These are phyloP conservation scores for Huiozyma sinensis DNA, from an alignment of 805 yeast genomes.

Conservation along the genomic window DNA sequence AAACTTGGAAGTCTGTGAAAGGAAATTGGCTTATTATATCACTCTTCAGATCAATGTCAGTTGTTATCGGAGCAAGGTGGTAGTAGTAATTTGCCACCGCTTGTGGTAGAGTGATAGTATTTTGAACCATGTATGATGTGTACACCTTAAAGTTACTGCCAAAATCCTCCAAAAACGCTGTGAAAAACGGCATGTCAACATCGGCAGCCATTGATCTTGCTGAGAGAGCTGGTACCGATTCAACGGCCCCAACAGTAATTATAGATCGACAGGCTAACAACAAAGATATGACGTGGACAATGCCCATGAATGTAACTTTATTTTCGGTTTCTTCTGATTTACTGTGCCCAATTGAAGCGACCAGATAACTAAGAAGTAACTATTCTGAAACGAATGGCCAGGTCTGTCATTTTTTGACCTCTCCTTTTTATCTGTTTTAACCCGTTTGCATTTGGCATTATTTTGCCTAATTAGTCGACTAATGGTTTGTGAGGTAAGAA, in stretches of 20 bases:
- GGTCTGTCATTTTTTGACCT: no score
- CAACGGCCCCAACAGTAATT: no score
- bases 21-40: constrained; percentile 28
- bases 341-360: no score
- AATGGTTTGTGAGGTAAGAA: no score
- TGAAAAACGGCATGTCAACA: constrained; percentile 24
- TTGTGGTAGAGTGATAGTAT: constrained; percentile 28
- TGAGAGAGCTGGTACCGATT: neutral
- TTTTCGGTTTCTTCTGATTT: no score
- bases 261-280: no score
- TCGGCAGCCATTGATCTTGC: constrained; percentile 19
- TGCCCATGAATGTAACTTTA: neutral
- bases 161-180: constrained; percentile 27
- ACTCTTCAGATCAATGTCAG: constrained; percentile 16
- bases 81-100: constrained; percentile 27
- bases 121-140: constrained; percentile 27
- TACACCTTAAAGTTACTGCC: constrained; percentile 20
- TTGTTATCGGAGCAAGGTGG: constrained; percentile 19
- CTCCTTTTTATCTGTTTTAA: no score
- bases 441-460: no score
- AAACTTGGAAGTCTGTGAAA: constrained; percentile 28
- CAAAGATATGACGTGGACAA: neutral
- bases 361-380: no score
- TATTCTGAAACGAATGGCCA: no score
- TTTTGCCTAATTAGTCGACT: no score